Conservation (phyloP, 768 basidiomycete species). For the Russula emetica region DNA sequence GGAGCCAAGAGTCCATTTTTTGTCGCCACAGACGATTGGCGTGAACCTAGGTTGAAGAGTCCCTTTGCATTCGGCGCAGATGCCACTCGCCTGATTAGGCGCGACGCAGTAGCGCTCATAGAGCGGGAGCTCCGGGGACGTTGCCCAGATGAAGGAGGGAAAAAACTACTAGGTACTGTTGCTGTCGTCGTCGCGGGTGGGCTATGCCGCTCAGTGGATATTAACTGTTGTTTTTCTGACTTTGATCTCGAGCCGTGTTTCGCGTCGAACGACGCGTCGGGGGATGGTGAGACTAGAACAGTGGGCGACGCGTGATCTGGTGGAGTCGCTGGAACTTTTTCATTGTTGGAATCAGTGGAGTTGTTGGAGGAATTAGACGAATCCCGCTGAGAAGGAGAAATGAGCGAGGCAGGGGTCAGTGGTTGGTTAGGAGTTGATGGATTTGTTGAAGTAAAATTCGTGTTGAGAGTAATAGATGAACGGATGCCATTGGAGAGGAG, state of each 20-base stretch:
- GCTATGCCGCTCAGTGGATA: constrained; percentile 33
- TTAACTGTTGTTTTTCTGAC: constrained; percentile 33
- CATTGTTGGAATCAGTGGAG: constrained; percentile 64
- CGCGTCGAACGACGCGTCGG: constrained; percentile 25
- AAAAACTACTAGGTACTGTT: constrained; percentile 48
- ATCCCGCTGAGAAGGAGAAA: constrained; percentile 55
- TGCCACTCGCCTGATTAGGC: constrained; percentile 92
- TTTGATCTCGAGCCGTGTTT: constrained; percentile 31
- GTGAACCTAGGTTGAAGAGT: constrained; percentile 63
- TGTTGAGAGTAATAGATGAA: constrained; percentile 53
- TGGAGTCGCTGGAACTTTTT: constrained; percentile 29
- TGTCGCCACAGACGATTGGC: constrained; percentile 49
- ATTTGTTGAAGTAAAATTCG: constrained; percentile 38
- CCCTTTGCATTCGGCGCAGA: constrained; percentile 96
- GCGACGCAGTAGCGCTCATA: constrained; percentile 70
- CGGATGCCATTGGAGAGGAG: constrained; percentile 36
- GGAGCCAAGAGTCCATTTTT: constrained; percentile 80
- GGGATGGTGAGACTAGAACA: constrained; percentile 29
- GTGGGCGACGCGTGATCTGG: constrained; percentile 27
- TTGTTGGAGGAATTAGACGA: constrained; percentile 78
- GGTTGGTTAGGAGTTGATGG: constrained; percentile 46
- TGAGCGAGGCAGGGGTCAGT: constrained; percentile 51
- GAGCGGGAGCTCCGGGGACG: constrained; percentile 58
- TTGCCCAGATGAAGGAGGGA: constrained; percentile 36
- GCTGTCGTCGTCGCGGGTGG: constrained; percentile 40